Evolutionary conservation across 108 stramenopile species (phyloP).

Genomic region (Aurantiochytrium sp.): DNA sequence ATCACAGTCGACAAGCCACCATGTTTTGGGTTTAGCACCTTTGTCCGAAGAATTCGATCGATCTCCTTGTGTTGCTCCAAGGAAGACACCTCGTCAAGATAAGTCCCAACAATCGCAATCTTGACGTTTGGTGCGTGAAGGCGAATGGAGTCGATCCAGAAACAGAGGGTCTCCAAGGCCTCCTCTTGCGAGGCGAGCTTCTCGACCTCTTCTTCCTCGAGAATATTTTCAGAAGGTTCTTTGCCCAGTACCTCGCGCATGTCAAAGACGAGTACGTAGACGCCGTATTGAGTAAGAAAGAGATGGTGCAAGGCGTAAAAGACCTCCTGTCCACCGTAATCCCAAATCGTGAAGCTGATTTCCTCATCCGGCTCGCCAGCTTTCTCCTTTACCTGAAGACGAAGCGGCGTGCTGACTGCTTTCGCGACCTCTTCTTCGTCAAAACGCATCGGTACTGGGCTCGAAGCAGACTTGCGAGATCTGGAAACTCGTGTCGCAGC

Average conservation of each 20-base stretch:
- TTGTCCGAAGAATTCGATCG: background rate
- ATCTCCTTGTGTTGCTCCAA: background rate
- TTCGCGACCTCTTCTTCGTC: too few species aligned
- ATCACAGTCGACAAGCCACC: too few species aligned
- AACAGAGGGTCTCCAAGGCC: background rate
- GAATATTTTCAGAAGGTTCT: background rate
- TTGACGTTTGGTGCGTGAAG: background rate
- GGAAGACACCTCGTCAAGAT: background rate
- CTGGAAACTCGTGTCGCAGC: too few species aligned
- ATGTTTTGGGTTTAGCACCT: too few species aligned
- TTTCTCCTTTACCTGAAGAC: too few species aligned
- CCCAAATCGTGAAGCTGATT: background rate
- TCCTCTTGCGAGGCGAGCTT: background rate
- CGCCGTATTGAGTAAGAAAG: background rate
- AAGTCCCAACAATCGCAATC: background rate
- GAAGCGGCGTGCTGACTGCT: too few species aligned
- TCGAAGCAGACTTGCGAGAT: too few species aligned
- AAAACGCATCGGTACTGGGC: too few species aligned
- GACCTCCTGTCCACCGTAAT: background rate
- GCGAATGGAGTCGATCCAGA: background rate
- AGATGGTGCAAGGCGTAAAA: background rate
- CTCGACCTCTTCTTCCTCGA: background rate
- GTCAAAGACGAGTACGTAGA: background rate
- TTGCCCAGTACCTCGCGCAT: background rate
- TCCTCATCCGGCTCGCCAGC: too few species aligned